phyloP scores from a whole-genome alignment of 345 rosid genomes.

The Sapria himalayana region DNA sequence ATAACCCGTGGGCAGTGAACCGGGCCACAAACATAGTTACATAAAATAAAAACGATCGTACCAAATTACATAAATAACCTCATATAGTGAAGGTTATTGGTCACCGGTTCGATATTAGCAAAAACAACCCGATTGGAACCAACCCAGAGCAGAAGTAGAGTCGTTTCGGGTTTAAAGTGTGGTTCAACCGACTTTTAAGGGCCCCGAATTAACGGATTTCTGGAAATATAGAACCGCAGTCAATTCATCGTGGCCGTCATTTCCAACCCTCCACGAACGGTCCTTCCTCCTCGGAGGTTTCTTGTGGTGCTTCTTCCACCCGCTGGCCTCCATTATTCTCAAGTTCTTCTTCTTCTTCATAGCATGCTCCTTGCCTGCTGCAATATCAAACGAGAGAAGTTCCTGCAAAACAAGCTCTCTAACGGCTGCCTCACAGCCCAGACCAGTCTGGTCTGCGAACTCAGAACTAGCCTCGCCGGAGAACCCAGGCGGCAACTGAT shows the following conservation, averaged over 20 bases:
- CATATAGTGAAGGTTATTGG: no score
- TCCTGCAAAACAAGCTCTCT: conserved; percentile 47
- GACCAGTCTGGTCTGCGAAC: conserved; percentile 9
- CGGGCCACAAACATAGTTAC: no score
- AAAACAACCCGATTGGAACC: no score
- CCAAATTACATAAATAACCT: no score
- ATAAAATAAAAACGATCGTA: no score
- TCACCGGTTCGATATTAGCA: no score
- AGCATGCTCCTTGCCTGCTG: conserved; percentile 39
- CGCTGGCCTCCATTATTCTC: no score
- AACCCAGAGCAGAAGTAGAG: no score
- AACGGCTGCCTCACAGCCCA: conserved; percentile 13
- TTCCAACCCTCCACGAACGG: conserved; percentile 44
- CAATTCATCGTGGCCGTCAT: conserved; percentile 49
- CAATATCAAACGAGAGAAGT: conserved; percentile 52
- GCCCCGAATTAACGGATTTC: conserved; percentile 38
- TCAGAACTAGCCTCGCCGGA: conserved; percentile 11
- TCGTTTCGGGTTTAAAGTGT: no score
- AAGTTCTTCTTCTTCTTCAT: conserved; percentile 46
- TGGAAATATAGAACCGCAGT: conserved; percentile 42
- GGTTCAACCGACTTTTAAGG: conserved; percentile 23
- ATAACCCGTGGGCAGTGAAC: no score
- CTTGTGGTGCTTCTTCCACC: conserved; percentile 46
- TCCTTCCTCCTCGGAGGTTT: conserved; percentile 57
- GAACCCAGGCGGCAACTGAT: conserved; percentile 50